Base-by-base conservation (phyloP, 257 asterid genomes). In the Rhazya stricta region DNA sequence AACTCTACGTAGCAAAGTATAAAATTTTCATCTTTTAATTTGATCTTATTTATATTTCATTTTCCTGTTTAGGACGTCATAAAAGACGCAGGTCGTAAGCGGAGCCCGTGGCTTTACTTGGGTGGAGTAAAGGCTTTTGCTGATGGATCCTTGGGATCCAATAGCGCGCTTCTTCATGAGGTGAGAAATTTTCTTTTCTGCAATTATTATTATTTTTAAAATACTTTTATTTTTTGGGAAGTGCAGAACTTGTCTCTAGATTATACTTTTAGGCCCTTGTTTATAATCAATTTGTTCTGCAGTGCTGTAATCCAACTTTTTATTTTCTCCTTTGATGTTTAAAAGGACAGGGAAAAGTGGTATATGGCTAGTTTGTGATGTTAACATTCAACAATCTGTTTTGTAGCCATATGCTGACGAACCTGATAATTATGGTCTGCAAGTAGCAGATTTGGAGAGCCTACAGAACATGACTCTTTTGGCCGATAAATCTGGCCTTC, bases 141-240 rank as follows among this genome's bases (percentile, higher is more conserved):
- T 51, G 99, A 94, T 89, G 99, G 99, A 78, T 94, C 99, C 67
- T 79, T 94, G 93, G 99, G 97, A 81, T 94, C 97, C 74, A 85
- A 72, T 39, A 94, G 99, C 84, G 99, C 99, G 73, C 84, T 92
- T 71, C 82, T 94, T 73, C 39, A 83, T 79, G 97, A 90, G 89
- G 98, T 94, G 75, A 81, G 78, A 79, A 69, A 27, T 65, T 29
- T 63, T 67, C 48, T 73, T 41, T 53, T 41, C 27, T 39, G 51
- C 37, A 16, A 30, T 19, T 73, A 3, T 36, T 32, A 0, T 9
- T 74, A 48, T 39, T 11, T 60, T 46, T 37, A n/a, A n/a, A n/a
- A n/a, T n/a, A 3, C 34, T 48, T 46, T 41, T 60, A 36, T 3
- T 66, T 76, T 58, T 12, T 66, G 54, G 69, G 41, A 45, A 50